A percentile compares a stretch with the other conserved stretches of the same genome.
Evolutionary conservation across 805 yeast species (phyloP).

Genomic region (Candida suzukii): DNA sequence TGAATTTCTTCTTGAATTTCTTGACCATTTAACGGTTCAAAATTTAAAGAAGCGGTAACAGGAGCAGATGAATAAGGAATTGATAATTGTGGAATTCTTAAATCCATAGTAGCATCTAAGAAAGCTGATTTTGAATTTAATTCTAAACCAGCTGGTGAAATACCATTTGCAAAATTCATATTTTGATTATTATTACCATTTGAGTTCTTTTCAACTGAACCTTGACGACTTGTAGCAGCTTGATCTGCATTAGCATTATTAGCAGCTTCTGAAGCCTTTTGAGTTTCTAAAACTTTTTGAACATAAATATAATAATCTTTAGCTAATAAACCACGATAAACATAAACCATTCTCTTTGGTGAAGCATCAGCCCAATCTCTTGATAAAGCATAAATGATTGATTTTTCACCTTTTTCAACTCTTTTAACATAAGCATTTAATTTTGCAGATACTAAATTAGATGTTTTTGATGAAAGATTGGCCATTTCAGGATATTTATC

Average conservation of each 20-base stretch:
- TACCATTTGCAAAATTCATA: conserved; percentile 6
- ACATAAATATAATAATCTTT: conserved; percentile 73
- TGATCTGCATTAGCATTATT: conserved; percentile 7
- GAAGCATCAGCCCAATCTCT: conserved; percentile 91
- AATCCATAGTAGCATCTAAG: conserved; percentile 23
- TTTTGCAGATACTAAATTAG: conserved; percentile 76
- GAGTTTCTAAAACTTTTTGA: conserved; percentile 51
- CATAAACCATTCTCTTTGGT: conserved; percentile 85
- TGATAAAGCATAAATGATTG: conserved; percentile 64
- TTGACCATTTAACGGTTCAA: conserved; percentile 1
- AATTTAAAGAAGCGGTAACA: conserved; percentile 56
- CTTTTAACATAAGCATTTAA: conserved; percentile 80
- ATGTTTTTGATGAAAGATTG: conserved; percentile 69
- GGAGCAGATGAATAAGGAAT: conserved; percentile 76
- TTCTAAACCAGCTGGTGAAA: conserved; percentile 23
- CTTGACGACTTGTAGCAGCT: no score
- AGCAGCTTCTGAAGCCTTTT: conserved; percentile 27
- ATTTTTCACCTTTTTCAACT: conserved; percentile 75
- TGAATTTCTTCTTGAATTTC: background rate
- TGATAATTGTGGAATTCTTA: conserved; percentile 29
- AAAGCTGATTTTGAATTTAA: conserved; percentile 21
- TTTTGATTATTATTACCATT: background rate
- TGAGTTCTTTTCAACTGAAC: no score
- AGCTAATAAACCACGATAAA: conserved; percentile 71
- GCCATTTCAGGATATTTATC: conserved; percentile 83